Evolutionary conservation across 176 grass and related monocot genomes (phyloP), one percentile per base, ranked within the genome.

Genomic region (Oryza australiensis): DNA sequence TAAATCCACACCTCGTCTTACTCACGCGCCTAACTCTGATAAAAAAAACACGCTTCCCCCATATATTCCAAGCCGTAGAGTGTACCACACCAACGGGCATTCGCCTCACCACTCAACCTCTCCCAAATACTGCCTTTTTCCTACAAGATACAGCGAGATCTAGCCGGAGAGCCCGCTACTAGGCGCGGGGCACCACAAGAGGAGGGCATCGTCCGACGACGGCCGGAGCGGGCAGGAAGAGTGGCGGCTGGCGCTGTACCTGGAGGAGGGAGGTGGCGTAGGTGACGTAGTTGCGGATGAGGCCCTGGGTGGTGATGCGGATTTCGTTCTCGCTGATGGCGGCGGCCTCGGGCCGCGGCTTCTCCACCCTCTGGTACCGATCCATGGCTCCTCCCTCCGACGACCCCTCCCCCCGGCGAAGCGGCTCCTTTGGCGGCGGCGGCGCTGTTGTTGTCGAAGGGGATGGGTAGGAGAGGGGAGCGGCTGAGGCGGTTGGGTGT

Each of bases 301-400:
- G 93, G 55, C 96, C 96, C 76, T 98, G 96, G 57, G 93, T 86
- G 67, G 96, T 93, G 90, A 98, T 93, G 74, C 96, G 90, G 88
- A 98, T 93, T 86, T 98, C 96, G 64, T 98, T 98, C 85, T 98
- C 96, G 80, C 80, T 93, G 72, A 98, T 98, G 82, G 87, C 80
- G 49, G 83, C 62, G 55, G 95, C 86, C 71, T 98, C 90, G 64
- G 90, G 89, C 78, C 93, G 88, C 63, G 95, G 95, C 87, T 93
- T 93, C 90, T 98, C 96, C 41, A 98, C 90, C 76, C 91, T 84
- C 68, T 95, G 92, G 84, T 98, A 98, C 26, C 96, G 69, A 84
- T 98, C 96, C 96, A 98, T 98, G 74, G 81, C 40, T 26, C 62
- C 29, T 66, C 29, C 80, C 63, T 80, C 57, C 66, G 74, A 38